Conservation (phyloP, 1,284 basidiomycete species). For the Boletellus deceptivus region DNA sequence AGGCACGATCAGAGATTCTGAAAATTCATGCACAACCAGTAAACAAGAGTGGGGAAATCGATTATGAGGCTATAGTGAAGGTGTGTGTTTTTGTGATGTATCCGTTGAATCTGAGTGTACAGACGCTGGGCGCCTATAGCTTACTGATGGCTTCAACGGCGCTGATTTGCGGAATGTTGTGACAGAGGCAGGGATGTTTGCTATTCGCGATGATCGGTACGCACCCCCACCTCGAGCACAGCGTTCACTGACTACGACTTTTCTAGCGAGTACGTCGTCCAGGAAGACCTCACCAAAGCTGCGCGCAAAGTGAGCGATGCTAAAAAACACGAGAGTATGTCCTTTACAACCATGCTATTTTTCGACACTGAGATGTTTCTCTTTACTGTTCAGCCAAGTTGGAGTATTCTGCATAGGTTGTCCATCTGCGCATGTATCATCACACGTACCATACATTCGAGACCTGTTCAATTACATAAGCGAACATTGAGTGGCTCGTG, state of each 20-base stretch:
- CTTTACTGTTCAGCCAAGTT: constrained; percentile 48
- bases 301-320: constrained; percentile 93
- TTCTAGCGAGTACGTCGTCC: constrained; percentile 80
- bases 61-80: constrained; percentile 97
- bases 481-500: not conserved
- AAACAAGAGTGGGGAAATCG: constrained; percentile 93
- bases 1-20: constrained; percentile 91
- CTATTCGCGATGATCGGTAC: constrained; percentile 91
- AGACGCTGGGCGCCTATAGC: constrained; percentile 38
- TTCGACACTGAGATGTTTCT: constrained; percentile 2
- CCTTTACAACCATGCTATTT: not conserved
- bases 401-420: constrained; percentile 50
- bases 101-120: not conserved
- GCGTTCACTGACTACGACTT: not conserved
- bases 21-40: constrained; percentile 97
- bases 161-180: constrained; percentile 96
- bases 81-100: constrained; percentile 35
- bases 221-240: constrained; percentile 13
- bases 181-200: constrained; percentile 99
- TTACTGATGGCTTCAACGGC: constrained; percentile 92
- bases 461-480: constrained; percentile 20
- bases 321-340: constrained; percentile 92
- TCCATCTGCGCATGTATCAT: constrained; percentile 22
- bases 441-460: constrained; percentile 14
- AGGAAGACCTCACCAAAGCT: constrained; percentile 98